phyloP scores from a whole-genome alignment of 2,329 filamentous ascomycete genomes.

The Botrytis medusae region DNA sequence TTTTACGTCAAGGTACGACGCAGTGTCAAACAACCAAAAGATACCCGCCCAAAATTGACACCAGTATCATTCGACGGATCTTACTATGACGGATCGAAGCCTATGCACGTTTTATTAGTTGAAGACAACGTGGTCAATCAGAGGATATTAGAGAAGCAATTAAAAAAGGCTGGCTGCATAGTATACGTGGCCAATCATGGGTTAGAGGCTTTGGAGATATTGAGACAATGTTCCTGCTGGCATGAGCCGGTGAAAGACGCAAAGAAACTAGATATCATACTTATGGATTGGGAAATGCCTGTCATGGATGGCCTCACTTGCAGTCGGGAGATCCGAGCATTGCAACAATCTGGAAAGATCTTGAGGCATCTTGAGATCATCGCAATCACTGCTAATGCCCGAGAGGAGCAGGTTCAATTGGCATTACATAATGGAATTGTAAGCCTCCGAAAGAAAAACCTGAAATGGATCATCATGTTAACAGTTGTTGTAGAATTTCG shows the following conservation, averaged over 20 bases:
- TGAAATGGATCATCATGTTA: not conserved
- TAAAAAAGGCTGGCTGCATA: conserved; percentile 46
- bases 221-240: conserved; percentile 33
- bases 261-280: conserved; percentile 56
- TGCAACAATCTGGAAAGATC: conserved; percentile 54
- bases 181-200: conserved; percentile 57
- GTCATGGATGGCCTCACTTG: conserved; percentile 70
- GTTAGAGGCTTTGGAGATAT: conserved; percentile 52
- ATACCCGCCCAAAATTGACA: not conserved
- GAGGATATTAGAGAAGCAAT: conserved; percentile 51
- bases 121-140: conserved; percentile 64
- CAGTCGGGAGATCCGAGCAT: conserved; percentile 60
- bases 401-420: conserved; percentile 34
- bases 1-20: conserved; percentile 67
- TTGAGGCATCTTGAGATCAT: conserved; percentile 44
- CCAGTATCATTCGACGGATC: not conserved
- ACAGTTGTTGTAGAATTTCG: conserved; percentile 25
- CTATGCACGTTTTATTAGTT: conserved; percentile 50
- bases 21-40: not conserved
- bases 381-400: conserved; percentile 40
- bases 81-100: conserved; percentile 54
- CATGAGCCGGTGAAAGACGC: conserved; percentile 24
- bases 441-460: not conserved
- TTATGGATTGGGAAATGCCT: conserved; percentile 80
- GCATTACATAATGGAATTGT: conserved; percentile 22